phyloP scores from a whole-genome alignment of 1,284 basidiomycete species.

The Cryptococcus sp. region DNA sequence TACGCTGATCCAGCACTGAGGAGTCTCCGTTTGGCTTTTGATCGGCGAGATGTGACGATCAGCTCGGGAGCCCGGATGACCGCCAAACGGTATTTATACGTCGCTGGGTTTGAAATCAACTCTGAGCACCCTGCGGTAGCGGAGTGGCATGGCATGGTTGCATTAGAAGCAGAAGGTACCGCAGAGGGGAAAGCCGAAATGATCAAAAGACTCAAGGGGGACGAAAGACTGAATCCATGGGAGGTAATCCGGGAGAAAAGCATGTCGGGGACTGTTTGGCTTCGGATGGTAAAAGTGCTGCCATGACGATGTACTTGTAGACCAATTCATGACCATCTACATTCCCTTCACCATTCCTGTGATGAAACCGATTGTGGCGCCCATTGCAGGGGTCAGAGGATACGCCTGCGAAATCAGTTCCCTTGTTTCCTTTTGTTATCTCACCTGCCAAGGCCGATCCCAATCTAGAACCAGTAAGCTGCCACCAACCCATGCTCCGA shows the following conservation, averaged over 20 bases:
- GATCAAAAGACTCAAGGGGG: conserved; percentile 29
- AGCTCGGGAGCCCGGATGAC: conserved; percentile 41
- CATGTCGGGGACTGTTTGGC: conserved; percentile 45
- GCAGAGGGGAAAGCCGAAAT: conserved; percentile 41
- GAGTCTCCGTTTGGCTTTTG: conserved; percentile 42
- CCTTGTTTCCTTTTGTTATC: conserved; percentile 49
- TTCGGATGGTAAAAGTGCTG: conserved; percentile 30
- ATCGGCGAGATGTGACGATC: conserved; percentile 43
- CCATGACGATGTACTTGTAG: background rate
- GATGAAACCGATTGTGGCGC: conserved; percentile 45
- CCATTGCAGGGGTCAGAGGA: conserved; percentile 49
- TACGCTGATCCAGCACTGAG: conserved; percentile 32
- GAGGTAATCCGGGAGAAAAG: conserved; percentile 44
- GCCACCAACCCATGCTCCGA: conserved; percentile 73
- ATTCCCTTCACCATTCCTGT: background rate
- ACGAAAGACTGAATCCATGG: conserved; percentile 36
- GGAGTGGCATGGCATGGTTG: conserved; percentile 45
- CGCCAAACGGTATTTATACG: conserved; percentile 47
- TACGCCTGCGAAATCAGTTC: conserved; percentile 25
- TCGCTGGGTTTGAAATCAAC: conserved; percentile 42
- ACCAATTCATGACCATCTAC: background rate
- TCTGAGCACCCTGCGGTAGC: conserved; percentile 22
- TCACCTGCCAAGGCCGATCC: conserved; percentile 92
- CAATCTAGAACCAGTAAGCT: conserved; percentile 85
- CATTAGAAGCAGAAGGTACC: conserved; percentile 46